Percentiles rank a stretch among this genome's conserved stretches.
phyloP scores from a whole-genome alignment of 2,329 filamentous ascomycete species.

The Chrysosphaeria jannelii region DNA sequence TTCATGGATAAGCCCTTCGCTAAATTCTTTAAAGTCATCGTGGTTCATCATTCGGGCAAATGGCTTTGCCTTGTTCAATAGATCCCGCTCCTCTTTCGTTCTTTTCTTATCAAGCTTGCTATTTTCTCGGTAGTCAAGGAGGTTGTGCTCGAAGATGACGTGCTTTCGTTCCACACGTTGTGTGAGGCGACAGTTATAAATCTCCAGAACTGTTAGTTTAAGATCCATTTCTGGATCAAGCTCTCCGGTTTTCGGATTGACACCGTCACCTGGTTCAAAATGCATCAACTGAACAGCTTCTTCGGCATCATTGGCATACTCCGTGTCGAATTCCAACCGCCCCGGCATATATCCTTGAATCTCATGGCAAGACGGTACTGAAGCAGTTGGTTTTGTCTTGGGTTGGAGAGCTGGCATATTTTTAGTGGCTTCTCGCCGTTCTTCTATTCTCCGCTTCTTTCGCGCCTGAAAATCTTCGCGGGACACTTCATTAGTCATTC shows the following conservation, averaged over 20 bases:
- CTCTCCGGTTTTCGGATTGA: conserved; percentile 58
- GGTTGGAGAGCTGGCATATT: conserved; percentile 56
- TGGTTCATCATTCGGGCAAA: conserved; percentile 94
- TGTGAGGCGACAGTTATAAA: conserved; percentile 80
- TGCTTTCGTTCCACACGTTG: conserved; percentile 84
- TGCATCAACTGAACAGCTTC: conserved; percentile 96
- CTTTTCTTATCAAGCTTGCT: conserved; percentile 73
- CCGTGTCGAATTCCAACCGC: conserved; percentile 85
- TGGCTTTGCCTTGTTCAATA: conserved; percentile 80
- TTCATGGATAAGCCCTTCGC: conserved; percentile 65
- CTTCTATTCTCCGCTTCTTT: conserved; percentile 83
- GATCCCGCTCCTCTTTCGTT: conserved; percentile 77
- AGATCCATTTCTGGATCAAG: conserved; percentile 89
- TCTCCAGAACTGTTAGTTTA: conserved; percentile 93
- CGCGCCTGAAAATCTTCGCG: conserved; percentile 77
- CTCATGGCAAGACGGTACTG: conserved; percentile 86
- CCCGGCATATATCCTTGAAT: conserved; percentile 98
- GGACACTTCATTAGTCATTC: conserved; percentile 49
- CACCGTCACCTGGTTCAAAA: conserved; percentile 82
- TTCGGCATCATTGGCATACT: conserved; percentile 92
- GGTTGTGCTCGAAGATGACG: conserved; percentile 80
- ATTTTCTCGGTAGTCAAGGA: conserved; percentile 85
- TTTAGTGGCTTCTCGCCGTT: conserved; percentile 64
- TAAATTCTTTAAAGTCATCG: conserved; percentile 64
- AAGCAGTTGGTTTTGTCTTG: conserved; percentile 87